Base-by-base conservation (phyloP, 352 stramenopile species). In the Phytophthora sp. region DNA sequence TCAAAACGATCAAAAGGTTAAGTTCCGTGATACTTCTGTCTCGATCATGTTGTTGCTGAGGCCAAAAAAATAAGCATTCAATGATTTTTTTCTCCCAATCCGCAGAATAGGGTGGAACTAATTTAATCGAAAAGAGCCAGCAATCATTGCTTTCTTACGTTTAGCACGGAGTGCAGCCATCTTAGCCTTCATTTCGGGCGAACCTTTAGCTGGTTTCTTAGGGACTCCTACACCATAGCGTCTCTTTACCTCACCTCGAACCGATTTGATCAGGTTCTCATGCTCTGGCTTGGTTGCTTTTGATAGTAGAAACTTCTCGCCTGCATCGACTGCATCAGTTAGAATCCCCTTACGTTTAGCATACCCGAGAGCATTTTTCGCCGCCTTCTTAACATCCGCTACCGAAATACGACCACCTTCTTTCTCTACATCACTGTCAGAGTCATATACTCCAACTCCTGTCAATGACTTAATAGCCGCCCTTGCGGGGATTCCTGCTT, bases 41-140 rank as follows among this genome's bases (percentile, higher is more conserved):
- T 15, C 32, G 9, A 42, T 62, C 24, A 60, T 59, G 52, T 39
- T 70, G 0, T 15, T 70, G 10, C 24, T 65, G 3, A 41, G 28
- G 7, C 9, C 12, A 54, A 66, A 55, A 54, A 55, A 26, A 31
- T 27, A 53, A 30, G 20, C 5, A 43, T 9, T 31, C 15, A 15
- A 20, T 18, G 26, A 15, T 28, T 54, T 53, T 55, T 49, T 52
- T 42, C 5, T 60, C 3, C 51, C 13, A 62, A 55, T n/a, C n/a
- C n/a, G n/a, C n/a, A n/a, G n/a, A n/a, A n/a, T n/a, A n/a, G n/a
- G n/a, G n/a, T n/a, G n/a, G n/a, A n/a, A n/a, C n/a, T n/a, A n/a
- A n/a, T n/a, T n/a, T n/a, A n/a, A n/a, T n/a, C 23, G 30, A n/a
- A 62, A 62, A 28, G 0, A 9, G 0, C 54, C 54, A 17, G 5